phyloP scores from a whole-genome alignment of 2,329 filamentous ascomycete genomes.

The Zymoseptoria brevis region DNA sequence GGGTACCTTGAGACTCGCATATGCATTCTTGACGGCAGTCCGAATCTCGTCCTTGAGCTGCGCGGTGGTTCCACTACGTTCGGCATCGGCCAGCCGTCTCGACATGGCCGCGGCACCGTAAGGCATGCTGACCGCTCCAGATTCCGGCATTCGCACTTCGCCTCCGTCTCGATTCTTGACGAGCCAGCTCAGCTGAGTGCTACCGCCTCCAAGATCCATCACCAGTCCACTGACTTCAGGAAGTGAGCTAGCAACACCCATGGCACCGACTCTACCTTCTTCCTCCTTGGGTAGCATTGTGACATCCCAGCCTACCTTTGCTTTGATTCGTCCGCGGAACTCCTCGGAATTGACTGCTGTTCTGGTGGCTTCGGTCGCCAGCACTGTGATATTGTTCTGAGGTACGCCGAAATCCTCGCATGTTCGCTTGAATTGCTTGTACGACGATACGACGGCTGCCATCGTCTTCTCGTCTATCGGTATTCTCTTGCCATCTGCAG shows the following conservation, averaged over 20 bases:
- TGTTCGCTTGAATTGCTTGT: conserved; percentile 63
- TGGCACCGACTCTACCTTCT: conserved; percentile 73
- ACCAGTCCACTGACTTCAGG: conserved; percentile 65
- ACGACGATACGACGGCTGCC: conserved; percentile 53
- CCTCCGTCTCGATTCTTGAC: conserved; percentile 40
- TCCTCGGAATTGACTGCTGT: conserved; percentile 65
- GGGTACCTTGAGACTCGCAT: conserved; percentile 46
- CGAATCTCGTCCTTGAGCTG: conserved; percentile 41
- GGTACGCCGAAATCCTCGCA: conserved; percentile 64
- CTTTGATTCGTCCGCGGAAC: conserved; percentile 58
- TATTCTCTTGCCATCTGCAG: conserved; percentile 32
- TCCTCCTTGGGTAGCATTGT: conserved; percentile 67
- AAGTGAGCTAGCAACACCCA: conserved; percentile 73
- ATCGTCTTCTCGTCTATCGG: conserved; percentile 56
- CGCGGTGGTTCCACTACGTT: conserved; percentile 31
- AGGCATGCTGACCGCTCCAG: conserved; percentile 57
- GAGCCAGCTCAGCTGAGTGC: conserved; percentile 63
- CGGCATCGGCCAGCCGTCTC: conserved; percentile 44
- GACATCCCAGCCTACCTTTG: conserved; percentile 59
- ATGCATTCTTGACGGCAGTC: conserved; percentile 42
- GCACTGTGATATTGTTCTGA: conserved; percentile 57
- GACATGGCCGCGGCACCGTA: conserved; percentile 63
- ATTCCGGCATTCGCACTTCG: conserved; percentile 43
- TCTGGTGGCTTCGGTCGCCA: conserved; percentile 85
- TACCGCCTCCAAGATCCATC: conserved; percentile 74